phyloP scores from a whole-genome alignment of 2,329 filamentous ascomycete species.

The Phoma herbarum region DNA sequence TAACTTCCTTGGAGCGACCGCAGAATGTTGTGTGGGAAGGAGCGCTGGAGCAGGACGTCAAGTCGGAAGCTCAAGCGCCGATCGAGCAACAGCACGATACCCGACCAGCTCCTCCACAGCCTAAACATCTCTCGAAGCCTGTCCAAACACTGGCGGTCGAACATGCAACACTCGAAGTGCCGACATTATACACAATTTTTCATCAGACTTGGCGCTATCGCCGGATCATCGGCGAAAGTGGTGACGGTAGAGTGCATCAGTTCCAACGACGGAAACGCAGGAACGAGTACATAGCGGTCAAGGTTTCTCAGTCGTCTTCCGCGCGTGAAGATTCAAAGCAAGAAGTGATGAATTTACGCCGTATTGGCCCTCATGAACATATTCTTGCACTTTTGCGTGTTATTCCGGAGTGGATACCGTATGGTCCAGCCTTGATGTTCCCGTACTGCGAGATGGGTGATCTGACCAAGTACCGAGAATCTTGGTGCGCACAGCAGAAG shows the following conservation, averaged over 20 bases:
- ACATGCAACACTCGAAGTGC: background rate
- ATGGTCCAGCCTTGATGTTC: conserved; percentile 31
- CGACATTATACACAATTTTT: background rate
- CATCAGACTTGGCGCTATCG: background rate
- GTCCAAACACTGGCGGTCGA: background rate
- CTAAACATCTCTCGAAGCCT: background rate
- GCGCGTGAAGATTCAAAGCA: background rate
- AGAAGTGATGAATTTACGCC: conserved; percentile 3
- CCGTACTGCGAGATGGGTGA: conserved; percentile 32
- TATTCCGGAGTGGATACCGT: conserved; percentile 5
- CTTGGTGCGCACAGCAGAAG: conserved; percentile 12
- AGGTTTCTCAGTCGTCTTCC: background rate
- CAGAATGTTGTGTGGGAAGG: too few species aligned
- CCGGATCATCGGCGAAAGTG: conserved; percentile 16
- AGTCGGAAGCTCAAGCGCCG: background rate
- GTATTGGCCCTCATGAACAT: conserved; percentile 3
- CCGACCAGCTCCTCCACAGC: background rate
- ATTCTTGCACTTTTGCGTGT: conserved; percentile 14
- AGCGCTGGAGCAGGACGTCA: background rate
- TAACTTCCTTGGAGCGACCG: background rate
- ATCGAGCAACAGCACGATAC: background rate
- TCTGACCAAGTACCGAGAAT: conserved; percentile 15
- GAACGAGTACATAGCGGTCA: conserved; percentile 8
- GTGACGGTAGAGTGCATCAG: conserved; percentile 22
- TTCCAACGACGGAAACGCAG: background rate